A percentile compares a stretch with the other conserved stretches of the same genome.
Evolutionary conservation across 768 basidiomycete genomes (phyloP).

Genomic region (Hericium rajendrae): DNA sequence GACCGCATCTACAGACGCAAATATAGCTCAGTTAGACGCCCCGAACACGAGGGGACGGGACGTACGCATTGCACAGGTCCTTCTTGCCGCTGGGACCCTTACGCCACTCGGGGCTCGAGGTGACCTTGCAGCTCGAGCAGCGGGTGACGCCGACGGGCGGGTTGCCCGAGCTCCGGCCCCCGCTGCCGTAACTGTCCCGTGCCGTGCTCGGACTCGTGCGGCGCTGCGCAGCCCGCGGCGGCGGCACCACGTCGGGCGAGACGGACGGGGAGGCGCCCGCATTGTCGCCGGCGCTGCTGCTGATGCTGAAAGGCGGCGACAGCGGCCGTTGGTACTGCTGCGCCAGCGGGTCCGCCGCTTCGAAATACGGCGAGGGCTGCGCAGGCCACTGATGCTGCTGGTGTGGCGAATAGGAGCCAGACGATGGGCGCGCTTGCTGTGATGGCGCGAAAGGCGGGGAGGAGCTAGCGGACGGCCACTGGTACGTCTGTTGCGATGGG

Average conservation of each 20-base stretch:
- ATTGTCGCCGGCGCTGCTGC: conserved; percentile 4
- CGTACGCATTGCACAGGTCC: conserved; percentile 88
- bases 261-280: conserved; percentile 17
- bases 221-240: conserved; percentile 40
- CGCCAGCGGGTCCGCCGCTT: conserved; percentile 16
- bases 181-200: conserved; percentile 36
- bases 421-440: conserved; percentile 22
- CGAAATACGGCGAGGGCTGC: conserved; percentile 31
- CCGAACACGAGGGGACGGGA: conserved; percentile 18
- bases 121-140: conserved; percentile 76
- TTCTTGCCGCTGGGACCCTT: conserved; percentile 88
- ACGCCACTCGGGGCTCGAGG: conserved; percentile 82
- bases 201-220: conserved; percentile 35
- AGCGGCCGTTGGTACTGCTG: conserved; percentile 14
- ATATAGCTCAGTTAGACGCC: conserved; percentile 14
- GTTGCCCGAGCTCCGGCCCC: conserved; percentile 44
- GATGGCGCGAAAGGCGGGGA: conserved; percentile 16
- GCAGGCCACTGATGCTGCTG: conserved; percentile 35
- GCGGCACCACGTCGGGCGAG: conserved; percentile 37
- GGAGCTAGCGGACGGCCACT: conserved; percentile 9
- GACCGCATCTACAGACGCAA: conserved; percentile 51
- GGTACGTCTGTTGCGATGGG: conserved; percentile 26
- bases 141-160: conserved; percentile 63
- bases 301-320: conserved; percentile 15
- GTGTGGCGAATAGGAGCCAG: conserved; percentile 15